Percentiles rank a stretch among this genome's conserved stretches.
Evolutionary conservation across 768 basidiomycete genomes (phyloP).

Genomic region (Trametes cubensis): DNA sequence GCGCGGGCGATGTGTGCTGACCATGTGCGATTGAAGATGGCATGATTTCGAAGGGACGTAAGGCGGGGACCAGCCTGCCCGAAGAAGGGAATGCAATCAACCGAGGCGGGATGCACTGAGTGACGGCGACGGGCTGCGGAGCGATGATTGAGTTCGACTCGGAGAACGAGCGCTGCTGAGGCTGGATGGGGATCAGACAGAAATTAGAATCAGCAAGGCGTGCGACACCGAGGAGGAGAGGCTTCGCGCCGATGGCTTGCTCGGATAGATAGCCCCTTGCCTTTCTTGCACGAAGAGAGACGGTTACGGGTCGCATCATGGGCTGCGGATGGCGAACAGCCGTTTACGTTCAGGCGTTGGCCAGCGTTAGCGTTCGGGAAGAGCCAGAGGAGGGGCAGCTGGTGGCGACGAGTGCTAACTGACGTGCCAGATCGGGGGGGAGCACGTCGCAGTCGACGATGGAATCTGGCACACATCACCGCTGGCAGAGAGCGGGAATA

Average conservation of each 20-base stretch:
- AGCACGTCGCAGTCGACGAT: not conserved
- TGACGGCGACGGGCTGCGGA: slow-evolving; percentile 8
- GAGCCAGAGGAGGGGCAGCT: too few relatives aligned
- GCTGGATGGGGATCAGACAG: slow-evolving; percentile 3
- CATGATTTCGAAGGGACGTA: slow-evolving; percentile 9
- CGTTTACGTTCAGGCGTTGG: not conserved
- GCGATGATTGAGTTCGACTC: slow-evolving; percentile 14
- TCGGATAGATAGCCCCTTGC: too few relatives aligned
- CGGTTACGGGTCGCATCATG: too few relatives aligned
- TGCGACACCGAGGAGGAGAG: not conserved
- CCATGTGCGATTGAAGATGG: not conserved
- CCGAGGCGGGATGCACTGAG: slow-evolving; percentile 11
- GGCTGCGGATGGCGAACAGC: not conserved
- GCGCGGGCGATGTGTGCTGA: not conserved
- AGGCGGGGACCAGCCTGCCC: slow-evolving; percentile 5
- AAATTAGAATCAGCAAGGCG: too few relatives aligned
- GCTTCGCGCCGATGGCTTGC: not conserved
- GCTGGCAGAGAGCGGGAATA: slow-evolving; percentile 1
- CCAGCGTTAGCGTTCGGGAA: not conserved
- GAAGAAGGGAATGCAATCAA: slow-evolving; percentile 6
- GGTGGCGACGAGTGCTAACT: not conserved
- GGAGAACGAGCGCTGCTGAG: too few relatives aligned
- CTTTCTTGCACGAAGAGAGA: too few relatives aligned
- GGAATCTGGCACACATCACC: slow-evolving; percentile 15
- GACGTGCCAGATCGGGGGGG: slow-evolving; percentile 20